Base-by-base conservation (phyloP, 495 filamentous ascomycete species). In the Aspergillus cavernicola region DNA sequence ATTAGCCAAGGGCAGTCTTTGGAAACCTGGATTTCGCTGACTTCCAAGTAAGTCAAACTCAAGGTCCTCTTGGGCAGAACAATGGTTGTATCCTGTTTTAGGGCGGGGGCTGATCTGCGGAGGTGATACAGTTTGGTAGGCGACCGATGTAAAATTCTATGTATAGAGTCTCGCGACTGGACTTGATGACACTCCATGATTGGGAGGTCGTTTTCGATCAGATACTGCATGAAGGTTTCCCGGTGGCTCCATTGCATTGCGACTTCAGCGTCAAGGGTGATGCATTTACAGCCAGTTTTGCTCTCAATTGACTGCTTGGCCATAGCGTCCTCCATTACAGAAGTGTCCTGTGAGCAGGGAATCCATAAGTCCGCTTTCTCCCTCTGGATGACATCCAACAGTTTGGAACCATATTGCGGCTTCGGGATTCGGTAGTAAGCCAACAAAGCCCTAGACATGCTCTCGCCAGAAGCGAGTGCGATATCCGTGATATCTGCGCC, bases 291-390 rank as follows among this genome's bases (percentile, higher is more conserved):
- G 4, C 52, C 42, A 0, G 82, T 85, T 18, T 74, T 64, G 11
- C 64, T 65, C 57, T 88, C 84, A 18, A 90, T 70, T 1, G 70
- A 67, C 41, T 85, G 76, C 56, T 83, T 84, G 3, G 85, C 85
- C 18, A 76, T 61, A 0, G 78, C 86, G 64, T 90, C 86, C 58
- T 86, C 80, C 7, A 84, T 56, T 5, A 79, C 79, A 2, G 72
- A 76, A 13, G 76, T 73, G 7, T 82, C 79, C 8, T 79, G 80
- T 0, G 85, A 87, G 57, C 85, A 89, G 36, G 79, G 82, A 12
- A 92, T 79, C 88, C 88, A 92, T 0, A 91, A 57, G 48, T 89
- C 81, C 15, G 88, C 76, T 0, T 77, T 75, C 48, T 91, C 85
- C 7, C 71, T 64, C 23, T 76, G 64, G 28, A 90, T 70, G 13